These are phyloP conservation scores for Apium graveolens DNA, from an alignment of 129 eudicot species.

Conservation along the genomic window DNA sequence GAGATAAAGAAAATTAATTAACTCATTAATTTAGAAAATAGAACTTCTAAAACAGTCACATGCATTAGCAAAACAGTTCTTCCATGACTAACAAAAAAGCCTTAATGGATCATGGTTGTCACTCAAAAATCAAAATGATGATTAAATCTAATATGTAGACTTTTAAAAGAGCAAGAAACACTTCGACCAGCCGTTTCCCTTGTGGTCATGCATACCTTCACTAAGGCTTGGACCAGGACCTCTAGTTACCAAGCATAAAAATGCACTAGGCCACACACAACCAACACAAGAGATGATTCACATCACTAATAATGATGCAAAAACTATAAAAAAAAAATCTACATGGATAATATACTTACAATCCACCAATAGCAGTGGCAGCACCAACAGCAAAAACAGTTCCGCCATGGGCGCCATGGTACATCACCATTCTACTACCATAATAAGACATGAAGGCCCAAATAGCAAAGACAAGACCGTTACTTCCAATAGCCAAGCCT, in stretches of 20 bases:
- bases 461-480: conserved; percentile 23
- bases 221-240: neutral
- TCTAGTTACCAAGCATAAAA: neutral
- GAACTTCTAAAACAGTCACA: neutral
- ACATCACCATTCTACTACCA: conserved; percentile 48
- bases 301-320: neutral
- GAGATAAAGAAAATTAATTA: neutral
- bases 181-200: neutral
- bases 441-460: conserved; percentile 39
- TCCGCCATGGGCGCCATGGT: conserved; percentile 47
- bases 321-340: neutral
- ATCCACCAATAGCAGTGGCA: conserved; percentile 25
- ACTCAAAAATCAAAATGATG: neutral
- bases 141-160: neutral
- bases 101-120: neutral
- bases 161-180: neutral
- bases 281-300: neutral
- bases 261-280: neutral
- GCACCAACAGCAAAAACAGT: conserved; percentile 37
- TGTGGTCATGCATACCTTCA: neutral
- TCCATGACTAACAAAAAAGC: neutral
- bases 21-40: neutral
- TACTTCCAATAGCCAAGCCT: conserved; percentile 39
- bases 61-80: neutral
- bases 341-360: conserved; percentile 25